A percentile compares a stretch with the other conserved stretches of the same genome.
These are phyloP conservation scores for Suillus lakei DNA, from an alignment of 768 basidiomycete species.

Conservation along the genomic window DNA sequence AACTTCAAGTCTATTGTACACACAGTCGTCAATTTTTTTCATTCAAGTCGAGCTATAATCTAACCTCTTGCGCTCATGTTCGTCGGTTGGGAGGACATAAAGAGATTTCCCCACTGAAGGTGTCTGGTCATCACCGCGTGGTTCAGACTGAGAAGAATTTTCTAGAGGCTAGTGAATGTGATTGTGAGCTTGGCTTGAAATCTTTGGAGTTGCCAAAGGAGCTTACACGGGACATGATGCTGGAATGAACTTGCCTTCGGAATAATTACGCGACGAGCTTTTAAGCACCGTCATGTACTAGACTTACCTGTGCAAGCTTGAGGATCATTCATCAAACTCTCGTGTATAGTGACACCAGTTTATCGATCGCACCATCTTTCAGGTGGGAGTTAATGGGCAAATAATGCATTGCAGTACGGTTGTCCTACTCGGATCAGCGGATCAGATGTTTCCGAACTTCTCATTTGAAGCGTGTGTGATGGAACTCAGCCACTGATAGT, in stretches of 20 bases:
- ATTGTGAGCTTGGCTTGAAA: neutral
- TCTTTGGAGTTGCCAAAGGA: neutral
- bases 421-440: neutral
- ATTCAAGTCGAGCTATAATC: neutral
- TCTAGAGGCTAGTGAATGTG: neutral
- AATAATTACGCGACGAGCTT: neutral
- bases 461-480: neutral
- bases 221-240: neutral
- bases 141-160: neutral
- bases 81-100: conserved; percentile 31
- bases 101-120: conserved; percentile 4
- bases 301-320: too few relatives aligned
- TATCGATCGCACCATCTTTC: neutral
- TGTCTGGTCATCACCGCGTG: neutral
- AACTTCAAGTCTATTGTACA: conserved; percentile 12
- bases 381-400: neutral
- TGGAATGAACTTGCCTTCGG: neutral
- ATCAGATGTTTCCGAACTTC: neutral
- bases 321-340: neutral
- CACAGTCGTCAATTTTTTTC: neutral
- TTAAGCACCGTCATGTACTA: neutral
- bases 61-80: conserved; percentile 31
- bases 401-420: neutral
- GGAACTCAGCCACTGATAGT: neutral
- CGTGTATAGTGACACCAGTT: neutral